Evolutionary conservation across 2,329 filamentous ascomycete genomes (phyloP), one percentile per base, ranked within the genome.

Genomic region (Neofusicoccum cordaticola): DNA sequence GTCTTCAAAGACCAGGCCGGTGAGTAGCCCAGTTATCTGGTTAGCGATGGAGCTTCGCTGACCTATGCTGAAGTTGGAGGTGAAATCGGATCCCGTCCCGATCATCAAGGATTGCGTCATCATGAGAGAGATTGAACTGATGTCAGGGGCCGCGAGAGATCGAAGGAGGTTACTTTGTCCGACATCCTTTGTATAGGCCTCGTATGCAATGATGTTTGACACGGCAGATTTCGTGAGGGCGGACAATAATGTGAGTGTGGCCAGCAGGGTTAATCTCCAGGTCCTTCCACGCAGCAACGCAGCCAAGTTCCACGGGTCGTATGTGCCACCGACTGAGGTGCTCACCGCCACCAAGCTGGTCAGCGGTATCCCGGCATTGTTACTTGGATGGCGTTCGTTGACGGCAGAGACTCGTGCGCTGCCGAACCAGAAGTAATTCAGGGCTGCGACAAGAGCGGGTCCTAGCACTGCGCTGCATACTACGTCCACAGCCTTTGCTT

Each of bases 401-500:
- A 67, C 57, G 3, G 56, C 64, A 12, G 68, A 65, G 4, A 68
- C 67, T 6, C 63, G 58, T 3, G 67, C 67, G 44, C 62, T 67
- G 35, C 17, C 51, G 42, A 69, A 69, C 67, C 67, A 68, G 47
- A 67, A 15, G 22, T 34, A 66, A 50, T 69, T 67, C 2, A 68
- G 51, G 12, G 27, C 44, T 4, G 63, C 37, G 65, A 68, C 63
- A 13, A 69, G 13, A 34, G 63, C 34, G 4, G 67, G 67, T 22
- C 62, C 66, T 17, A 69, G 39, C n/a, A 69, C 35, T 4, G 68
- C 67, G n/a, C 68, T 64, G 35, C 51, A 65, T 34, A 66, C 47
- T 12, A 69, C 37, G 61, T 69, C 67, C 13, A 69, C 42, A 31
- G 63, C 66, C 65, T 69, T 69, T 27, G 66, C 67, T 52, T 68